phyloP scores from a whole-genome alignment of 2,329 filamentous ascomycete genomes.

The Botrytis hyacinthi region DNA sequence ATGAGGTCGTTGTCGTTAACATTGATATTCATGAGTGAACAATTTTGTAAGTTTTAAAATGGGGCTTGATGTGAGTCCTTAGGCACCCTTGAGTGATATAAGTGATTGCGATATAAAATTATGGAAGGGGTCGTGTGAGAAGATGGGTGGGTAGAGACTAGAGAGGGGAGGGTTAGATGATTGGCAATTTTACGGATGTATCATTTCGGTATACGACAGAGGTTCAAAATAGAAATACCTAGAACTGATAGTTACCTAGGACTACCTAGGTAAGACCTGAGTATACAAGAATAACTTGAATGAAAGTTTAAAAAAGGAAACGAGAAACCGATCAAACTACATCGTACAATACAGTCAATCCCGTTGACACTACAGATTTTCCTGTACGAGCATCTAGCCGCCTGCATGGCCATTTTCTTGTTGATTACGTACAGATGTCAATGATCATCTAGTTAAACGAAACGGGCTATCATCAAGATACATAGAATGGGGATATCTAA shows the following conservation, averaged over 20 bases:
- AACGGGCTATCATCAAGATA: neutral
- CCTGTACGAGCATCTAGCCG: conserved; percentile 1
- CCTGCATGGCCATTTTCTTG: neutral
- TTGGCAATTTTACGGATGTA: conserved; percentile 1
- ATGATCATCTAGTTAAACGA: neutral
- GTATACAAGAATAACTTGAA: neutral
- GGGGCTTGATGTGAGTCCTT: neutral
- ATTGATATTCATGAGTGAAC: neutral
- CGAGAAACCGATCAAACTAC: neutral
- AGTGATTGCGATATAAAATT: neutral
- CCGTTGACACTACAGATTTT: neutral
- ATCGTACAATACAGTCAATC: neutral
- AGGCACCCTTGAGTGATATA: neutral
- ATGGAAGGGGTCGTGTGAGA: neutral
- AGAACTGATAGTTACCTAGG: neutral
- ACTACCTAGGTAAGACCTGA: neutral
- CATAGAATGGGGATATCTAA: neutral
- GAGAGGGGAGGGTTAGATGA: neutral
- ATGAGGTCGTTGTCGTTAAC: neutral
- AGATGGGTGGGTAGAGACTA: neutral
- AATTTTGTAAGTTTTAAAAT: neutral
- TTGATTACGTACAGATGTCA: neutral
- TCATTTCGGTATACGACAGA: neutral
- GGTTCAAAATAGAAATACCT: neutral
- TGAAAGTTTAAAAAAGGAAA: conserved; percentile 1